phyloP scores from a whole-genome alignment of 176 grass and related monocot genomes.

The Oryza australiensis region DNA sequence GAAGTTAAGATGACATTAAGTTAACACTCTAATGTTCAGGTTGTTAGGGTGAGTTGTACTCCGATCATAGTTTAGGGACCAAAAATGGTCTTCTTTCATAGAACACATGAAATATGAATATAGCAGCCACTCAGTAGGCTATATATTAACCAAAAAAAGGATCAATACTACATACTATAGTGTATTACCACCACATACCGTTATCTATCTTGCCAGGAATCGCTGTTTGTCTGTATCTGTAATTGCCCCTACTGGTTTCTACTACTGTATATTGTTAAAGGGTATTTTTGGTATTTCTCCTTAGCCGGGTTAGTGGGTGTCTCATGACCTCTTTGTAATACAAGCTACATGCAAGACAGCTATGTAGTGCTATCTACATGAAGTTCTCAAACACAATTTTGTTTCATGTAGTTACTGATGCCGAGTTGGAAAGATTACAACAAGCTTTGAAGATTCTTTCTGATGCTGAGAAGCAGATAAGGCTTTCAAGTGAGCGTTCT shows the following conservation, averaged over 20 bases:
- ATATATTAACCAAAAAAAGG: neutral
- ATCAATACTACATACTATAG: neutral
- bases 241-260: neutral
- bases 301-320: neutral
- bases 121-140: neutral
- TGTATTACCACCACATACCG: neutral
- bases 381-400: conserved; percentile 7
- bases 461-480: conserved; percentile 93
- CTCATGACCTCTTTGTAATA: neutral
- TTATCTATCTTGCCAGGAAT: conserved; percentile 10
- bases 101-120: neutral
- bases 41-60: neutral
- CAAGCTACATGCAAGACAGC: neutral
- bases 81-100: neutral
- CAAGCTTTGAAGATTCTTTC: conserved; percentile 97
- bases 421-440: conserved; percentile 90
- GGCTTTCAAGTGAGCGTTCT: conserved; percentile 89
- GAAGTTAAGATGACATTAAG: neutral
- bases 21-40: neutral
- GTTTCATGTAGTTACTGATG: conserved; percentile 72
- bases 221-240: neutral
- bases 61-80: neutral
- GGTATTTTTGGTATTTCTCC: neutral
- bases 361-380: neutral
- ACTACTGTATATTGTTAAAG: neutral